Evolutionary conservation across 129 eudicot genomes (phyloP).

Genomic region (Lactuca sativa): DNA sequence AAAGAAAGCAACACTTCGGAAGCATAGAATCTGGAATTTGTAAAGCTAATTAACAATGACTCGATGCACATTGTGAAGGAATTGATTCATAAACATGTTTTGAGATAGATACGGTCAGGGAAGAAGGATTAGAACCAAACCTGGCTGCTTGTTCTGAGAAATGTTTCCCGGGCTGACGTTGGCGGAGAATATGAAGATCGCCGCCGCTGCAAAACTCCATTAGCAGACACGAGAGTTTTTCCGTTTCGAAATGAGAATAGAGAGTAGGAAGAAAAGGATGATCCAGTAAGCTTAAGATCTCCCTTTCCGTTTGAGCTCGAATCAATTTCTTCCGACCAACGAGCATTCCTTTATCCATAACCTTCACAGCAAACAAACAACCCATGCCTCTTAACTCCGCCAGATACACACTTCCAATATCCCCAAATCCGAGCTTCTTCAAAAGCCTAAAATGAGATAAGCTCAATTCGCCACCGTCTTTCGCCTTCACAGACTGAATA

Average conservation of each 20-base stretch:
- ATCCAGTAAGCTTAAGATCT: conserved; percentile 79
- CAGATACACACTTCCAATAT: conserved; percentile 92
- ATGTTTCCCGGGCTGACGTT: conserved; percentile 75
- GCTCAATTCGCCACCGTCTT: conserved; percentile 77
- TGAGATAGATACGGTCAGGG: background rate
- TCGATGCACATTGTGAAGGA: conserved; percentile 4
- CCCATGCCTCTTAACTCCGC: conserved; percentile 88
- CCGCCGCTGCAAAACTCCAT: conserved; percentile 99
- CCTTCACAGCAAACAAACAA: conserved; percentile 87
- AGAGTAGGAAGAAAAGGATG: conserved; percentile 94
- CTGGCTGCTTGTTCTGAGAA: conserved; percentile 93
- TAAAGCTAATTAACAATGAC: background rate
- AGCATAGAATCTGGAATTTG: conserved; percentile 67
- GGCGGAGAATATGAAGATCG: conserved; percentile 88
- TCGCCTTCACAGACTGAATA: conserved; percentile 55
- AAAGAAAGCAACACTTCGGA: conserved; percentile 92
- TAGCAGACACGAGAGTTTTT: conserved; percentile 83
- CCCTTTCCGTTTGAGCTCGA: conserved; percentile 95
- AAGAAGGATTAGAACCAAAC: conserved; percentile 31
- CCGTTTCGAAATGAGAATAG: conserved; percentile 91
- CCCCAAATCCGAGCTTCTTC: conserved; percentile 97
- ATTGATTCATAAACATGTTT: background rate
- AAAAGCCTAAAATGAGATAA: conserved; percentile 83
- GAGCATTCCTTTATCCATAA: conserved; percentile 94
- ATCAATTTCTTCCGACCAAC: conserved; percentile 77